Conservation (phyloP, 2,329 filamentous ascomycete genomes). For the Paecilomyces formosus region DNA sequence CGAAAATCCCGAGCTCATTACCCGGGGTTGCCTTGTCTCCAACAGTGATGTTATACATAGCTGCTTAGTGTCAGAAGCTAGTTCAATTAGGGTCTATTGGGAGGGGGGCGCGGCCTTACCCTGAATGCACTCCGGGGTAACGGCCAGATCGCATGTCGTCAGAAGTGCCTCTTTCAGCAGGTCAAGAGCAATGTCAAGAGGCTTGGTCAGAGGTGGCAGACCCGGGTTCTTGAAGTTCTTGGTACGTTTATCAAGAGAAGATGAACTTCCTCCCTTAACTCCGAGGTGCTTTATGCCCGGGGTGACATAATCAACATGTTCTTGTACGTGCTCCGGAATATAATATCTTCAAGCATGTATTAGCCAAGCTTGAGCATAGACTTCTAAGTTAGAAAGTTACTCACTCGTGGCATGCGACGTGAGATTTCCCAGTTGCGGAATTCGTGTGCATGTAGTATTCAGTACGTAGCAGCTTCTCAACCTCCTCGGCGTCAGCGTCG, state of each 20-base stretch:
- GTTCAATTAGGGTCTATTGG: neutral
- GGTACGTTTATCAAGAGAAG: constrained; percentile 15
- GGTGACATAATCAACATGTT: constrained; percentile 25
- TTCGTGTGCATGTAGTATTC: constrained; percentile 33
- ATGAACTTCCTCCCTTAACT: constrained; percentile 11
- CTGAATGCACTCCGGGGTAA: constrained; percentile 36
- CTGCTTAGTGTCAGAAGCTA: constrained; percentile 9
- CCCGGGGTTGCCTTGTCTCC: constrained; percentile 25
- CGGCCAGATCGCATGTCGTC: constrained; percentile 19
- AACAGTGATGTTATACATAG: constrained; percentile 38
- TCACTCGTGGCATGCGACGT: constrained; percentile 35
- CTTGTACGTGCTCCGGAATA: constrained; percentile 19
- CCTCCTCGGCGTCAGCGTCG: constrained; percentile 27
- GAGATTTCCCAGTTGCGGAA: constrained; percentile 19
- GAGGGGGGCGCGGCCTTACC: too few relatives aligned
- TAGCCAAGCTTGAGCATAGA: neutral
- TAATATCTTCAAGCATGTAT: constrained; percentile 15
- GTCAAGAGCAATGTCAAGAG: constrained; percentile 15
- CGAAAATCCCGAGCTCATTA: constrained; percentile 41
- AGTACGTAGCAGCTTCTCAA: constrained; percentile 31
- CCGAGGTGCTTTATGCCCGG: constrained; percentile 27
- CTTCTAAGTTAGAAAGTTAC: constrained; percentile 2
- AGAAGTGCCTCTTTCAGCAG: constrained; percentile 10
- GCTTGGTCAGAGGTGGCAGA: constrained; percentile 17
- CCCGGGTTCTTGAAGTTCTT: constrained; percentile 8